phyloP scores from a whole-genome alignment of 192 early-diverging fungal species.

The Physocladia obscura region DNA sequence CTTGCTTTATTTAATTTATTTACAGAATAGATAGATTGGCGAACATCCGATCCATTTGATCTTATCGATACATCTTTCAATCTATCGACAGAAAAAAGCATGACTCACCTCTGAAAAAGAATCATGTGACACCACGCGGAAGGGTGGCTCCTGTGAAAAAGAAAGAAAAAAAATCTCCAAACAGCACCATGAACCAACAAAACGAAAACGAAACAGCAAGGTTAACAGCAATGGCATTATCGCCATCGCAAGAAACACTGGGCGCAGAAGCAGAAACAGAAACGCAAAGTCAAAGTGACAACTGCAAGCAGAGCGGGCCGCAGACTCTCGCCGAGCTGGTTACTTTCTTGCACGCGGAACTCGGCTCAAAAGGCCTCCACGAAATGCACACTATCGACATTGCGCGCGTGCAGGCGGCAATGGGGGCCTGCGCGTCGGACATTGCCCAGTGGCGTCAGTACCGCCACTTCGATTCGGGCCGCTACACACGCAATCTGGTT shows the following conservation, averaged over 20 bases:
- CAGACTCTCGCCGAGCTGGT: conserved; percentile 48
- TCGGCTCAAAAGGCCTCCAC: conserved; percentile 60
- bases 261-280: too few relatives aligned
- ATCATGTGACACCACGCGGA: too few relatives aligned
- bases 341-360: conserved; percentile 47
- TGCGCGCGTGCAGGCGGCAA: conserved; percentile 56
- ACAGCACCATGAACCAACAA: too few relatives aligned
- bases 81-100: too few relatives aligned
- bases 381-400: conserved; percentile 49
- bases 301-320: neutral
- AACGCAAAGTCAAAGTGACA: neutral
- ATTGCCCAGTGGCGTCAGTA: conserved; percentile 74
- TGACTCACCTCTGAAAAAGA: too few relatives aligned
- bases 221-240: neutral
- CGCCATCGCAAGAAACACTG: neutral
- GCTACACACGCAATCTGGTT: conserved; percentile 85
- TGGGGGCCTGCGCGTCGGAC: conserved; percentile 69
- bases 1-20: too few relatives aligned
- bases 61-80: too few relatives aligned
- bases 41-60: too few relatives aligned
- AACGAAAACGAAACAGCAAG: too few relatives aligned
- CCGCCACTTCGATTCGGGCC: conserved; percentile 67
- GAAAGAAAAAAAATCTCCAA: too few relatives aligned
- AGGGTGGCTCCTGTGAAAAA: neutral
- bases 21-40: too few relatives aligned